phyloP scores from a whole-genome alignment of 371 early-diverging fungal species.

The Amoeboaphelidium protococcarum region DNA sequence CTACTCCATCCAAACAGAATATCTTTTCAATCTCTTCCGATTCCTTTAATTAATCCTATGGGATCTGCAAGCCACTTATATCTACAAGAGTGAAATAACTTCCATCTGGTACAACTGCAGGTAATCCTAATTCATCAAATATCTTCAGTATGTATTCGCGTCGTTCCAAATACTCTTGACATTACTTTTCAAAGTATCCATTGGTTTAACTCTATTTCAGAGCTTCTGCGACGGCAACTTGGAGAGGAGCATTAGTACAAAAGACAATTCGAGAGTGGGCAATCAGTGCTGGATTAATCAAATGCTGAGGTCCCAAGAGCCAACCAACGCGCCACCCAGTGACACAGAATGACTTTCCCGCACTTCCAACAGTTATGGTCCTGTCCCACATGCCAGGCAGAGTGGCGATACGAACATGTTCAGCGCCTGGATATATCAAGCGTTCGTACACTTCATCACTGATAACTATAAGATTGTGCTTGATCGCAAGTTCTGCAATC shows the following conservation, averaged over 20 bases:
- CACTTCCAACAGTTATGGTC: constrained; percentile 75
- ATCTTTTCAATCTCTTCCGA: constrained; percentile 4
- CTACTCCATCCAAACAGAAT: not conserved
- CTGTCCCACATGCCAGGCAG: constrained; percentile 64
- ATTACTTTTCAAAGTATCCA: constrained; percentile 39
- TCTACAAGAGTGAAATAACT: constrained; percentile 80
- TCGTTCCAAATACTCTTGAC: constrained; percentile 30
- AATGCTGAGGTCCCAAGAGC: constrained; percentile 47
- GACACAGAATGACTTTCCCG: constrained; percentile 77
- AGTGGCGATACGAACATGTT: too few relatives aligned
- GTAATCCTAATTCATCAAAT: constrained; percentile 38
- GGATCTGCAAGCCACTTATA: constrained; percentile 31
- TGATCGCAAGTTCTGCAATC: constrained; percentile 46
- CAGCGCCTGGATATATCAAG: too few relatives aligned
- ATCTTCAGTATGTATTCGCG: constrained; percentile 39
- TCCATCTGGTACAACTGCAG: constrained; percentile 66
- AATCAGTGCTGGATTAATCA: constrained; percentile 44
- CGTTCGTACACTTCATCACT: constrained; percentile 93
- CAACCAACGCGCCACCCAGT: constrained; percentile 95
- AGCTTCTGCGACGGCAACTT: constrained; percentile 53
- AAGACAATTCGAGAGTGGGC: constrained; percentile 53
- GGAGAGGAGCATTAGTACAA: not conserved
- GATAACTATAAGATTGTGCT: constrained; percentile 58
- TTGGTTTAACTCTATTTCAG: constrained; percentile 31
- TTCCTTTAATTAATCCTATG: constrained; percentile 19